A percentile compares a stretch with the other conserved stretches of the same genome.
Evolutionary conservation across 768 basidiomycete species (phyloP).

Genomic region (Pleurotus tuoliensis): DNA sequence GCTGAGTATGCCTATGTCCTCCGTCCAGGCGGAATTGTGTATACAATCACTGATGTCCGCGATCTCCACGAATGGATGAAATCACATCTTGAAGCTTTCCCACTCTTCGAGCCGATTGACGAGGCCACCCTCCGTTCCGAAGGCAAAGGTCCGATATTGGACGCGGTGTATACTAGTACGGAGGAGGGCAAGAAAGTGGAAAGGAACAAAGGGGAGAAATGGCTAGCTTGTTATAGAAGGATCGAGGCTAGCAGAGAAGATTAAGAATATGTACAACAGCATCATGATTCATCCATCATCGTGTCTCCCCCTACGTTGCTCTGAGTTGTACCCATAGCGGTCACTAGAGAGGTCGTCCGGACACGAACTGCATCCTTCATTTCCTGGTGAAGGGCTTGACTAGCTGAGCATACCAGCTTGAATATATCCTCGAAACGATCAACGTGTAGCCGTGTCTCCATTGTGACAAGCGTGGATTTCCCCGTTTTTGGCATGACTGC

Average conservation of each 20-base stretch:
- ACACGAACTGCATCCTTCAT: constrained; percentile 72
- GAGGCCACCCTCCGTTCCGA: constrained; percentile 72
- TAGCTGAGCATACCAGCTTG: constrained; percentile 70
- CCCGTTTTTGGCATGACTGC: constrained; percentile 87
- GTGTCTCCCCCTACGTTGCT: constrained; percentile 19
- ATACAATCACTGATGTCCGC: constrained; percentile 96
- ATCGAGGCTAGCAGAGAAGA: constrained; percentile 31
- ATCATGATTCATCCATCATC: constrained; percentile 32
- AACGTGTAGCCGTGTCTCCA: constrained; percentile 93
- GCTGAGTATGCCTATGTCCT: constrained; percentile 97
- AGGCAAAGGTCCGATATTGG: constrained; percentile 74
- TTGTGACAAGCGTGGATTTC: constrained; percentile 81
- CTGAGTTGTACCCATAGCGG: constrained; percentile 51
- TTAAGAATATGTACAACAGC: constrained; percentile 18
- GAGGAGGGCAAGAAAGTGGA: constrained; percentile 98
- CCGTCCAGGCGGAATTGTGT: constrained; percentile 89
- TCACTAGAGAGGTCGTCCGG: constrained; percentile 59
- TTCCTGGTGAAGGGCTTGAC: constrained; percentile 73
- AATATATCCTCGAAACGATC: constrained; percentile 92
- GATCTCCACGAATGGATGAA: constrained; percentile 97
- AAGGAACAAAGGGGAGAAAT: constrained; percentile 86
- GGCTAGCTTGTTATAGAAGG: constrained; percentile 86
- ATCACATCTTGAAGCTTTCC: constrained; percentile 80
- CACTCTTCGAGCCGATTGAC: constrained; percentile 78
- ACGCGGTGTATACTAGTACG: constrained; percentile 79